Percentiles rank a stretch among this genome's conserved stretches.
Evolutionary conservation across 2,329 filamentous ascomycete genomes (phyloP).

Genomic region (Herpotrichia juniperi): DNA sequence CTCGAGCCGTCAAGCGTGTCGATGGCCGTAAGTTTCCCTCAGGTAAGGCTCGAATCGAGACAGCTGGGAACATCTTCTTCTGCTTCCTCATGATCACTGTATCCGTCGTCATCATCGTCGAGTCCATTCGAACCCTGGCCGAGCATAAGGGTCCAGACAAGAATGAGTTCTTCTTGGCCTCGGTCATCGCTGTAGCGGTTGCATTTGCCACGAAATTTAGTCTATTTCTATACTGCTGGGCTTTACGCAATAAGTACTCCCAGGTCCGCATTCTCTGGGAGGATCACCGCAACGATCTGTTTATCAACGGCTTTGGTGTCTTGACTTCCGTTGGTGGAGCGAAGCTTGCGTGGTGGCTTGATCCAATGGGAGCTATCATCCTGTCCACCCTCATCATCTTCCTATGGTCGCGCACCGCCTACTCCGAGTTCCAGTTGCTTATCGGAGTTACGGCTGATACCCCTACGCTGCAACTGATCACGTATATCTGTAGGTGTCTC

Average conservation of each 20-base stretch:
- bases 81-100: constrained; percentile 96
- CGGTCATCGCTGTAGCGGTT: constrained; percentile 81
- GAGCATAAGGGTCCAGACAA: constrained; percentile 49
- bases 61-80: constrained; percentile 93
- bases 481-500: constrained; percentile 75
- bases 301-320: constrained; percentile 94
- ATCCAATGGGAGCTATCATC: constrained; percentile 87
- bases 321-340: constrained; percentile 88
- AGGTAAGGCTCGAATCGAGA: constrained; percentile 93
- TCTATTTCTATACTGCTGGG: constrained; percentile 92
- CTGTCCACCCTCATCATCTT: constrained; percentile 77
- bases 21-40: constrained; percentile 87
- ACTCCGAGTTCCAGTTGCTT: constrained; percentile 85
- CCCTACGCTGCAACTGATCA: constrained; percentile 89
- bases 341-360: constrained; percentile 92
- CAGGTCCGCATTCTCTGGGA: constrained; percentile 94
- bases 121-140: constrained; percentile 75
- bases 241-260: constrained; percentile 86
- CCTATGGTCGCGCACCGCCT: constrained; percentile 86
- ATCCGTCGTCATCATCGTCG: constrained; percentile 89
- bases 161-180: constrained; percentile 77
- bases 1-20: constrained; percentile 86
- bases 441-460: constrained; percentile 88
- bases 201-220: constrained; percentile 84
- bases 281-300: constrained; percentile 95